These are phyloP conservation scores for Hysterangium stoloniferum DNA, from an alignment of 768 basidiomycete genomes.

Conservation along the genomic window DNA sequence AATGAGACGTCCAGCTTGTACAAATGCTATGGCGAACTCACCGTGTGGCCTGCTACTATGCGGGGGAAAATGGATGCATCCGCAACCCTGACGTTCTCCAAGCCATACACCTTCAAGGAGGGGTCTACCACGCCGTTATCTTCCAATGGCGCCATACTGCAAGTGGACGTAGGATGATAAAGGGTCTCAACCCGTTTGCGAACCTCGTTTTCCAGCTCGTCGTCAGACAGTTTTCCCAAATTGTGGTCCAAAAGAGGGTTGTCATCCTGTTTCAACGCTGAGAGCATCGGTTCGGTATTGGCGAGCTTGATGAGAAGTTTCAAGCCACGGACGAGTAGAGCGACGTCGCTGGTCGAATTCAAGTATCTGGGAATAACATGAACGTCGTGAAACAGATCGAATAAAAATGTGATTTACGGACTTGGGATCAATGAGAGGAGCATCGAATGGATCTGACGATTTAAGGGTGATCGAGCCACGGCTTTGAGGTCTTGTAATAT, in stretches of 20 bases:
- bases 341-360: neutral
- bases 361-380: too few species aligned
- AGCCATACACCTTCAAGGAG: slow-evolving; percentile 11
- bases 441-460: slow-evolving; percentile 33
- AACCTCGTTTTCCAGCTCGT: slow-evolving; percentile 8
- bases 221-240: slow-evolving; percentile 6
- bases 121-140: slow-evolving; percentile 13
- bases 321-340: slow-evolving; percentile 9
- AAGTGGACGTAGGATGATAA: slow-evolving; percentile 12
- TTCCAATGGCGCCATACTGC: slow-evolving; percentile 12
- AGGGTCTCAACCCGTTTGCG: slow-evolving; percentile 9
- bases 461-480: slow-evolving; percentile 32
- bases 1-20: neutral
- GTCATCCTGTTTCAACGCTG: neutral
- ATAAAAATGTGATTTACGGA: too few species aligned
- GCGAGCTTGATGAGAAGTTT: slow-evolving; percentile 4
- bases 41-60: slow-evolving; percentile 11
- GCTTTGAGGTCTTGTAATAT: slow-evolving; percentile 36
- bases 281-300: slow-evolving; percentile 5
- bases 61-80: slow-evolving; percentile 13
- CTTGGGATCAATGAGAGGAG: slow-evolving; percentile 39
- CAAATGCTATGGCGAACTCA: neutral
- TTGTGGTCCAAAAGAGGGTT: slow-evolving; percentile 9
- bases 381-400: too few species aligned
- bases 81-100: slow-evolving; percentile 12